Percentiles rank a stretch among this genome's conserved stretches.
Evolutionary conservation across 1,284 basidiomycete species (phyloP).

Genomic region (Ceratobasidium sp.): DNA sequence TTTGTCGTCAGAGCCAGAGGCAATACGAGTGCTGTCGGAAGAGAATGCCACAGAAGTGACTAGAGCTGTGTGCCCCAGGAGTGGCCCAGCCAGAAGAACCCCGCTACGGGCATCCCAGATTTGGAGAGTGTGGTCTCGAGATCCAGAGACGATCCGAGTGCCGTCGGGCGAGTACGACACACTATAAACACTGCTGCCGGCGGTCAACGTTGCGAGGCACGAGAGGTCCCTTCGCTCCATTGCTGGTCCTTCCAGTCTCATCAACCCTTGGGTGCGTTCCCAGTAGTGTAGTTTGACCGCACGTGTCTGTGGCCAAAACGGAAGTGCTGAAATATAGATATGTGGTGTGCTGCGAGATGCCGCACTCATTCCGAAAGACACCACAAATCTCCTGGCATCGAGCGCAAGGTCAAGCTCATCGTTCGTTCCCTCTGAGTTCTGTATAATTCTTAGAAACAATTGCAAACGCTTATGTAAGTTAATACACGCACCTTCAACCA

Average conservation of each 20-base stretch:
- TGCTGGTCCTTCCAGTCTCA: not conserved
- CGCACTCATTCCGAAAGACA: not conserved
- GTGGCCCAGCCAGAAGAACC: no score
- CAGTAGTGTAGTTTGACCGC: not conserved
- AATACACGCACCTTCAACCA: not conserved
- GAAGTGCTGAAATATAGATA: constrained; percentile 11
- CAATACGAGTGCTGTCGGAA: no score
- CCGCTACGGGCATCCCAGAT: no score
- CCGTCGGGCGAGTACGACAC: no score
- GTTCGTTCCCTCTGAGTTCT: not conserved
- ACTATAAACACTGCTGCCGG: not conserved
- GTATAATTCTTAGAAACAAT: no score
- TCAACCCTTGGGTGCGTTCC: not conserved
- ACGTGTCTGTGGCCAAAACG: not conserved
- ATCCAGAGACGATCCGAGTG: no score
- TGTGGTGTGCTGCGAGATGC: constrained; percentile 2
- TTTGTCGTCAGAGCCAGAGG: no score
- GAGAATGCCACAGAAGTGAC: no score
- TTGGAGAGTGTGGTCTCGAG: no score
- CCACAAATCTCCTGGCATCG: not conserved
- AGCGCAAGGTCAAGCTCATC: not conserved
- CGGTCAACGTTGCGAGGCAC: not conserved
- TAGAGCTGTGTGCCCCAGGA: no score
- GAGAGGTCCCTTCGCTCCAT: not conserved
- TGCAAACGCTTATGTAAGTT: not conserved